These are phyloP conservation scores for Lophiotrema nucula DNA, from an alignment of 495 filamentous ascomycete genomes.

Conservation along the genomic window DNA sequence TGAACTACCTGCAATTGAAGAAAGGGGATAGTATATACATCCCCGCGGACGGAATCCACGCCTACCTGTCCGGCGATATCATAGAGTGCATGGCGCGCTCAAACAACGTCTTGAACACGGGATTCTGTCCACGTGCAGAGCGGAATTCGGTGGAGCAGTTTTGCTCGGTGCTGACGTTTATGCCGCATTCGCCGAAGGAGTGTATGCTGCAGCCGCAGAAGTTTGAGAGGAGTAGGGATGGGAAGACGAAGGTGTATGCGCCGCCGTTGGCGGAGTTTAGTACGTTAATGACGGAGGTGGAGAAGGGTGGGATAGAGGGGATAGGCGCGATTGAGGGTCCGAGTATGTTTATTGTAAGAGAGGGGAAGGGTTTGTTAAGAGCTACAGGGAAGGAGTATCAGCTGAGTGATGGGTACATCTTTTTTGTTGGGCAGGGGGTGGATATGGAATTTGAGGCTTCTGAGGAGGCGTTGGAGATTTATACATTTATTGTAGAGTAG, in stretches of 20 bases:
- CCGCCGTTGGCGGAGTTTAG: conserved; percentile 63
- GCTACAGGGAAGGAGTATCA: conserved; percentile 54
- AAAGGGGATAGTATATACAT: conserved; percentile 71
- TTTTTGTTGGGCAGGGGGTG: conserved; percentile 64
- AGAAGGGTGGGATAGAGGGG: conserved; percentile 55
- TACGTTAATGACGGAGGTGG: conserved; percentile 34
- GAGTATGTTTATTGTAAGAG: conserved; percentile 63
- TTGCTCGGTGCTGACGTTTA: conserved; percentile 58
- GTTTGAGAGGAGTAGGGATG: conserved; percentile 54
- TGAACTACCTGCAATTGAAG: conserved; percentile 70
- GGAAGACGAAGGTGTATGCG: conserved; percentile 60
- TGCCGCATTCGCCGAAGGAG: conserved; percentile 56
- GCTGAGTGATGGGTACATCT: conserved; percentile 64
- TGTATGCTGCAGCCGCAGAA: conserved; percentile 50
- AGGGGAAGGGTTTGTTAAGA: conserved; percentile 59
- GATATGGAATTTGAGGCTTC: conserved; percentile 51
- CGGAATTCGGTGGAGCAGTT: conserved; percentile 65
- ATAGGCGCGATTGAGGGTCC: conserved; percentile 60
- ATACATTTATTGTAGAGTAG: conserved; percentile 29
- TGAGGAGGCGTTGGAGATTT: conserved; percentile 51
- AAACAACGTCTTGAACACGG: conserved; percentile 74
- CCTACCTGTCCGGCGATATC: conserved; percentile 75
- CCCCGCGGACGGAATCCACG: conserved; percentile 76
- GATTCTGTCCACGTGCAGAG: conserved; percentile 67
- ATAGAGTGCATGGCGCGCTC: conserved; percentile 84